Evolutionary conservation across 352 stramenopile species (phyloP).

Genomic region (Elongisporangium senticosum): DNA sequence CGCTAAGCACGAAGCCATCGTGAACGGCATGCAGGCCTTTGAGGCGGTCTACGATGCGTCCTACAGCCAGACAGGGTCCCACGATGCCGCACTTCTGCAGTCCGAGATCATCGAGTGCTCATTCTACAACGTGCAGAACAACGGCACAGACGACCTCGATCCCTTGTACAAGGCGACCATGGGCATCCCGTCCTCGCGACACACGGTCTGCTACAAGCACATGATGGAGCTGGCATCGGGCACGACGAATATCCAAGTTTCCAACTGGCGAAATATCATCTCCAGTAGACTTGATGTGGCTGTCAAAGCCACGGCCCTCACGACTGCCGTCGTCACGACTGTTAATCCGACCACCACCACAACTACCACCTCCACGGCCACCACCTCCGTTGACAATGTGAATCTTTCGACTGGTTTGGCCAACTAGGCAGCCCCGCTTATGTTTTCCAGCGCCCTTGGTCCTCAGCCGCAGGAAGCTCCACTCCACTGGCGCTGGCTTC

Average conservation of each 20-base stretch:
- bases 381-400: neutral
- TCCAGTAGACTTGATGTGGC: neutral
- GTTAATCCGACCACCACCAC: neutral
- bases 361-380: neutral
- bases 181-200: neutral
- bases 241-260: neutral
- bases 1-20: neutral
- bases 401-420: neutral
- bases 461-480: neutral
- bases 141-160: neutral
- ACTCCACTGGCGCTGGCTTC: neutral
- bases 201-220: neutral
- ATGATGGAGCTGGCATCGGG: neutral
- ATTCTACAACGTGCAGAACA: neutral
- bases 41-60: neutral
- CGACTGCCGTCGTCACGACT: neutral
- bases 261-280: neutral
- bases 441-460: too few relatives aligned
- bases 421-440: neutral
- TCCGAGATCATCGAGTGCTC: neutral
- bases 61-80: neutral
- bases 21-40: neutral
- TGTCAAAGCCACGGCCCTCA: neutral
- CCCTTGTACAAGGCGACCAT: neutral
- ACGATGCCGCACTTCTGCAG: neutral